A percentile compares a stretch with the other conserved stretches of the same genome.
These are phyloP conservation scores for Colletotrichum cordylinicola DNA, from an alignment of 2,329 filamentous ascomycete species.

Conservation along the genomic window DNA sequence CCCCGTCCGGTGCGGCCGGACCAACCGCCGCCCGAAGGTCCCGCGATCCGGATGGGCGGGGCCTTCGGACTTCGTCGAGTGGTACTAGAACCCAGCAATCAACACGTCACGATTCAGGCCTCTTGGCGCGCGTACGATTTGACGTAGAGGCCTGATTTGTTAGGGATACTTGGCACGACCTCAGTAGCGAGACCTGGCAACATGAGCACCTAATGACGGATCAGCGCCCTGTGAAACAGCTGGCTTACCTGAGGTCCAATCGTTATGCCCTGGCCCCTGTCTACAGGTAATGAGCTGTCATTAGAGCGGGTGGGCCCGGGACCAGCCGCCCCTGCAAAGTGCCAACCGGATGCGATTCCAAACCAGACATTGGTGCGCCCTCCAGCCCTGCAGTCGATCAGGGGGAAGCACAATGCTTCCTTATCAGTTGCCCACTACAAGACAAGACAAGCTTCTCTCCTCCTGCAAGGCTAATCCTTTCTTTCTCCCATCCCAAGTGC, in stretches of 20 bases:
- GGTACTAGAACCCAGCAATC: neutral
- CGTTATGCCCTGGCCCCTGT: neutral
- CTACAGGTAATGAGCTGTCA: neutral
- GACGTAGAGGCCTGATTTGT: neutral
- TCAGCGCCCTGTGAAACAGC: neutral
- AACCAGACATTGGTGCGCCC: neutral
- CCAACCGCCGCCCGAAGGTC: neutral
- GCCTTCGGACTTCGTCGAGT: too few species aligned
- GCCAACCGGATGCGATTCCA: neutral
- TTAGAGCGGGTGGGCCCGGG: slow-evolving; percentile 1
- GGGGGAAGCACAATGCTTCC: neutral
- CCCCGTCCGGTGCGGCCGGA: neutral
- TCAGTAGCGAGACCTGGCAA: neutral
- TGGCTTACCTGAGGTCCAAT: neutral
- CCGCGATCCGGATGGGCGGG: neutral
- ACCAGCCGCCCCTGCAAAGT: slow-evolving; percentile 1
- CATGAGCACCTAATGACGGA: neutral
- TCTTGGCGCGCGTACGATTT: neutral
- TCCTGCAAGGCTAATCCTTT: neutral
- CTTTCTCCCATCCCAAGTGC: neutral
- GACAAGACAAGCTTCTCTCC: neutral
- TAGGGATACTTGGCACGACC: neutral
- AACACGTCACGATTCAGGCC: neutral
- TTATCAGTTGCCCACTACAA: neutral
- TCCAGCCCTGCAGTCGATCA: slow-evolving; percentile 3